Evolutionary conservation across 164 flowering plant species (phyloP).

Genomic region (Liquidambar formosana): DNA sequence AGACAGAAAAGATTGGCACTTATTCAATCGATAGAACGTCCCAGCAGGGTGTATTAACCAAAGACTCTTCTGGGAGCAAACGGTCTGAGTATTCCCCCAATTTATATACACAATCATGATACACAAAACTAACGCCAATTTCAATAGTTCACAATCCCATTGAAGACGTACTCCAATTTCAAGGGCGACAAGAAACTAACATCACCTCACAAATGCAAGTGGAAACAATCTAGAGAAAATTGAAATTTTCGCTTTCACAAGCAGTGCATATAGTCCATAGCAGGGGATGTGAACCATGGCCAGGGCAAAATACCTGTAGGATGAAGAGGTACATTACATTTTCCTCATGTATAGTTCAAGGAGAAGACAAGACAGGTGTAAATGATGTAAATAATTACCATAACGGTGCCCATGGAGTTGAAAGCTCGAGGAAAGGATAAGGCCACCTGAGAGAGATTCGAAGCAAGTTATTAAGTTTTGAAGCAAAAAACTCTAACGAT

Average conservation of each 20-base stretch:
- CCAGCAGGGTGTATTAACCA: no score
- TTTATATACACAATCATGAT: no score
- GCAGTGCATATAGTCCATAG: constrained; percentile 44
- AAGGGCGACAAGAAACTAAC: no score
- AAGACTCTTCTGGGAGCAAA: no score
- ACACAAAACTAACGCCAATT: no score
- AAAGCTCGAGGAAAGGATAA: constrained; percentile 79
- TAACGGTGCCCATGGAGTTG: constrained; percentile 71
- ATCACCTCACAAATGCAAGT: constrained; percentile 27
- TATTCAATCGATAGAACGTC: no score
- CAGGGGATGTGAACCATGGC: constrained; percentile 67
- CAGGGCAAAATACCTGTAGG: constrained; percentile 51
- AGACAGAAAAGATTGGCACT: no score
- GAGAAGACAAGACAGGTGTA: background rate
- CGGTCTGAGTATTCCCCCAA: no score
- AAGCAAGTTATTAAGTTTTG: background rate
- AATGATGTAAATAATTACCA: constrained; percentile 42
- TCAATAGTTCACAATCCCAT: no score
- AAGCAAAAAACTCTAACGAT: no score
- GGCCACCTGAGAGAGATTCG: constrained; percentile 72
- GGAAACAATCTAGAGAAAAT: constrained; percentile 55
- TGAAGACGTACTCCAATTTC: no score
- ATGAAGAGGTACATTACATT: background rate
- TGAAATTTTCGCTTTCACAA: constrained; percentile 36
- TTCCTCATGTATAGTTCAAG: background rate